Conservation (phyloP, 2,329 filamentous ascomycete species). For the Tolypocladium nubicola region DNA sequence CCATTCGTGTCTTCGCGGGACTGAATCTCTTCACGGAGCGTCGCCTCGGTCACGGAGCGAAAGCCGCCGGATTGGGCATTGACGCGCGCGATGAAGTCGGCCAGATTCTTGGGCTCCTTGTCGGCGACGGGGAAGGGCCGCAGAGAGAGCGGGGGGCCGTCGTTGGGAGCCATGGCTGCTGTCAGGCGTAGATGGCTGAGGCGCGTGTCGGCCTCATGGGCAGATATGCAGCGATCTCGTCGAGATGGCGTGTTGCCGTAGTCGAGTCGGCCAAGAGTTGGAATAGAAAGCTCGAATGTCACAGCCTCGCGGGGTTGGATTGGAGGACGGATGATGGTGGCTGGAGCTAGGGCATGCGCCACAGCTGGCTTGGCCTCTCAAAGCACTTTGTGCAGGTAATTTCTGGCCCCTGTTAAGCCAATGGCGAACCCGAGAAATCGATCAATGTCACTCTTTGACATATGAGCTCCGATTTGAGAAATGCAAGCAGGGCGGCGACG, state of each 20-base stretch:
- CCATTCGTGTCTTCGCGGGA: constrained; percentile 29
- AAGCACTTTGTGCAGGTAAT: neutral
- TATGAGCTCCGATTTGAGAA: neutral
- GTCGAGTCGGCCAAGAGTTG: neutral
- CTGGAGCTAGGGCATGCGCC: neutral
- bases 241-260: neutral
- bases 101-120: constrained; percentile 51
- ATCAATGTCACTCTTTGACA: neutral
- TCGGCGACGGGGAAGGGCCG: constrained; percentile 38
- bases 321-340: neutral
- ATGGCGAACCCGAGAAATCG: neutral
- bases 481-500: neutral
- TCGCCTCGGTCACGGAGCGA: constrained; percentile 64
- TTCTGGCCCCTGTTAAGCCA: neutral
- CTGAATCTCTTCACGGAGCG: constrained; percentile 58
- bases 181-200: neutral
- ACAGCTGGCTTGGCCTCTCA: neutral
- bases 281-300: neutral
- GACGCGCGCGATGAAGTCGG: constrained; percentile 68
- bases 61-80: constrained; percentile 72
- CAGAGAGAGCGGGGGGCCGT: constrained; percentile 25
- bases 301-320: neutral
- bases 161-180: constrained; percentile 17
- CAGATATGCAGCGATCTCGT: neutral
- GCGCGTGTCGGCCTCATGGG: neutral